Conservation (phyloP, 148 eudicot genomes). For the Rhododendron simsii region DNA sequence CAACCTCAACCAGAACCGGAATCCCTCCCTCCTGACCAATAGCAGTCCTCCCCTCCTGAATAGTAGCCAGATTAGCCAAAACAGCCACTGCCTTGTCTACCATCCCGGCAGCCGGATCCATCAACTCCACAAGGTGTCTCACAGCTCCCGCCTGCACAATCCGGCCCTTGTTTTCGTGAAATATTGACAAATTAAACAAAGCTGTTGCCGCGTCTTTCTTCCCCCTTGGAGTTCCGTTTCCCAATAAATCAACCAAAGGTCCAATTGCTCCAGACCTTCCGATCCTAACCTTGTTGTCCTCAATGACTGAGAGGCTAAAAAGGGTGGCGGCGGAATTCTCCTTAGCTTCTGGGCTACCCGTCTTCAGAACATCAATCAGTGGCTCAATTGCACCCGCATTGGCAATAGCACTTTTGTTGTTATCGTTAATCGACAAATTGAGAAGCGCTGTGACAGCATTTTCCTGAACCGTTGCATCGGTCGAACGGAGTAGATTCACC, state of each 20-base stretch:
- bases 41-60: constrained; percentile 61
- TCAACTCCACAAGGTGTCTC: constrained; percentile 62
- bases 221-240: constrained; percentile 71
- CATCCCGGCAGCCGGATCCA: constrained; percentile 88
- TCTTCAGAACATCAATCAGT: constrained; percentile 66
- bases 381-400: constrained; percentile 68
- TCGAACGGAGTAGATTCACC: constrained; percentile 53
- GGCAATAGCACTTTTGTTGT: constrained; percentile 70
- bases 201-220: constrained; percentile 88
- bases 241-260: constrained; percentile 75
- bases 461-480: constrained; percentile 58
- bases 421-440: constrained; percentile 74
- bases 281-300: constrained; percentile 57
- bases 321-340: constrained; percentile 91
- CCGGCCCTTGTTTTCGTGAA: constrained; percentile 54
- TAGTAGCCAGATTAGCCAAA: constrained; percentile 75
- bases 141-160: constrained; percentile 83
- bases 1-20: constrained; percentile 70
- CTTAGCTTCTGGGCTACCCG: constrained; percentile 77
- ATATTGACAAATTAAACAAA: constrained; percentile 68
- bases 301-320: constrained; percentile 61
- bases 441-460: constrained; percentile 83
- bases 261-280: constrained; percentile 70
- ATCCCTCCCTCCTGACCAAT: constrained; percentile 79
- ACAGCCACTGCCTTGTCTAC: constrained; percentile 87